Conservation (phyloP, 345 rosid genomes). For the Eutrema japonicum region DNA sequence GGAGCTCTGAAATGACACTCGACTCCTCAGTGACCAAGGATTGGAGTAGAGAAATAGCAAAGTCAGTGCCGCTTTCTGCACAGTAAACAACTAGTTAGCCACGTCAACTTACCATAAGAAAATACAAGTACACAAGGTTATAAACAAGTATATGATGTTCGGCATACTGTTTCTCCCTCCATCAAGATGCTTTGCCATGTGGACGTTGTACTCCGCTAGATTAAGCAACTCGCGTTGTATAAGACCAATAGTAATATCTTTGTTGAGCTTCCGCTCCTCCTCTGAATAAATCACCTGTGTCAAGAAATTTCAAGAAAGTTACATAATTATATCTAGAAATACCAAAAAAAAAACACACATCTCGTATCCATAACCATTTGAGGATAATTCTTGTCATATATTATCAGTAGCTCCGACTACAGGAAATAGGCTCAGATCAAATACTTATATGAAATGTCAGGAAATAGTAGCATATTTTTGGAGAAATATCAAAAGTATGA, state of each 20-base stretch:
- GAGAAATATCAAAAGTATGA: neutral
- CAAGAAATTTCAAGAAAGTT: slow-evolving; percentile 28
- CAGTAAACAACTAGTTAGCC: slow-evolving; percentile 30
- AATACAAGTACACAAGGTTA: neutral
- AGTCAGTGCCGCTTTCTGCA: slow-evolving; percentile 90
- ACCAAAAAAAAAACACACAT: neutral
- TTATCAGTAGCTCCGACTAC: slow-evolving; percentile 14
- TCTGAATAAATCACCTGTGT: slow-evolving; percentile 88
- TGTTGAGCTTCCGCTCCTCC: slow-evolving; percentile 94
- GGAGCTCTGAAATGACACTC: slow-evolving; percentile 92
- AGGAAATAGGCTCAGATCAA: slow-evolving; percentile 5
- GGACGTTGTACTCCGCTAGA: slow-evolving; percentile 93
- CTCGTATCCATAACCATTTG: neutral
- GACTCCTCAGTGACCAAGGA: slow-evolving; percentile 77
- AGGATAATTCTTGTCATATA: slow-evolving; percentile 7
- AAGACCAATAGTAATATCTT: slow-evolving; percentile 84
- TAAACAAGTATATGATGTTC: neutral
- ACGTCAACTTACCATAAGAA: neutral
- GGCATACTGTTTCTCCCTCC: slow-evolving; percentile 94
- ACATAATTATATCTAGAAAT: slow-evolving; percentile 9
- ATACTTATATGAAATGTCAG: neutral
- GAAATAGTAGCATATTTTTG: neutral
- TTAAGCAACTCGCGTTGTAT: slow-evolving; percentile 82
- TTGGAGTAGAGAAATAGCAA: slow-evolving; percentile 82
- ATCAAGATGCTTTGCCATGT: slow-evolving; percentile 92